Base-by-base conservation (phyloP, 1,139 yeast genomes). In the Magnusiomyces magnusii region DNA sequence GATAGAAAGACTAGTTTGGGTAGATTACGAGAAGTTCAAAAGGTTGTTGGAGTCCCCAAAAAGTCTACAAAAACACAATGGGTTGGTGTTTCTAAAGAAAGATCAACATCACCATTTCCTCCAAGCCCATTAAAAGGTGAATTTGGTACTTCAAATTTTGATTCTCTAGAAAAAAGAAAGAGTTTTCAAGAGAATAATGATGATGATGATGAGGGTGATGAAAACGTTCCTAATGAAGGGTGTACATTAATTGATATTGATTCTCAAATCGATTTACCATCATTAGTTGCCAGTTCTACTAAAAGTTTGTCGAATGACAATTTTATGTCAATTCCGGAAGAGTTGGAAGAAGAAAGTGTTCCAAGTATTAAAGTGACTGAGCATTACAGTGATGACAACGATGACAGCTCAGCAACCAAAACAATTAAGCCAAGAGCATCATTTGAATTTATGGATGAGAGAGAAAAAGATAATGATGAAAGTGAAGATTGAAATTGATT, bases 1-100 rank as follows among this genome's bases (percentile, higher is more conserved):
- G 60, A 67, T 51, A 69, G 71, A 36, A 66, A 66, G 55, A 76
- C 72, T 54, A 64, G 80, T 75, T 68, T 81, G 82, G 58, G 60
- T 41, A 57, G 68, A 39, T 61, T 71, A 47, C 58, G 61, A 23
- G 27, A 44, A 17, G 49, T 44, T 23, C 49, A 44, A 23, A 44
- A 44, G 7, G 49, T 44, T 44, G 27, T 44, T 9, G 49, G 49
- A 7, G 7, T 19, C 5, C 49, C 49, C 10, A 23, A 44, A 44
- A 44, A 44, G 49, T 21, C 27, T 3, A 5, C 10, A n/a, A 44
- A 23, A 44, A 21, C 9, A 21, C 10, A 19, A 19, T 44, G 49
- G 49, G 49, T 23, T 21, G 49, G 27, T 5, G 49, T 44, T 5
- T 41, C 44, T 3, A 13, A 13, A 17, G 7, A n/a, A n/a, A n/a